Conservation (phyloP, 805 yeast species). For the Monosporozyma aerobia region DNA sequence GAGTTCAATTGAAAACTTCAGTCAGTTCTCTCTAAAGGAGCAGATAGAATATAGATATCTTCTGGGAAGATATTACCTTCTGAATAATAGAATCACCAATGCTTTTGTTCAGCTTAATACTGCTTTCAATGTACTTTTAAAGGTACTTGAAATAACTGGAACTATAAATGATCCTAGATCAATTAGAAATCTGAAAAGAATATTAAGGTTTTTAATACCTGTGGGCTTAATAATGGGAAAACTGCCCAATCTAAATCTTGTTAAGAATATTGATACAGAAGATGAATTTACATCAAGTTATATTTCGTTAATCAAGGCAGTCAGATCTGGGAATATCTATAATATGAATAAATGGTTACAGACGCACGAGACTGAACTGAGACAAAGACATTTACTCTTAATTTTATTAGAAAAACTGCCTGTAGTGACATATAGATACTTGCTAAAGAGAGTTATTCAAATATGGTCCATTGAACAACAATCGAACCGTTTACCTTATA, state of each 20-base stretch:
- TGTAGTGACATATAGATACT: slow-evolving; percentile 35
- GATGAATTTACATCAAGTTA: slow-evolving; percentile 30
- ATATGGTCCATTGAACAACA: slow-evolving; percentile 12
- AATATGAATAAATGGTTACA: slow-evolving; percentile 27
- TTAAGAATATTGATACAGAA: slow-evolving; percentile 14
- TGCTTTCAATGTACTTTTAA: slow-evolving; percentile 36
- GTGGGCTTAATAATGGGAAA: slow-evolving; percentile 47
- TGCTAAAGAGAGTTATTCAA: slow-evolving; percentile 16
- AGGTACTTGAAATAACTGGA: background rate
- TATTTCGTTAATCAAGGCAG: slow-evolving; percentile 29
- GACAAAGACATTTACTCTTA: slow-evolving; percentile 28
- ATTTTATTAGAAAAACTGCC: slow-evolving; percentile 35
- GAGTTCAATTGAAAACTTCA: slow-evolving; percentile 42
- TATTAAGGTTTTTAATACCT: slow-evolving; percentile 44
- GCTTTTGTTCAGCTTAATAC: slow-evolving; percentile 47
- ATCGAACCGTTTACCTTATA: slow-evolving; percentile 23
- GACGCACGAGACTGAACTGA: slow-evolving; percentile 28
- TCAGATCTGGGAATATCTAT: slow-evolving; percentile 37
- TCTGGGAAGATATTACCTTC: slow-evolving; percentile 46
- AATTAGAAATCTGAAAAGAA: slow-evolving; percentile 28
- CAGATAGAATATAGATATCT: slow-evolving; percentile 48
- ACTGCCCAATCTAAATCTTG: slow-evolving; percentile 32
- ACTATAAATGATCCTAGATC: slow-evolving; percentile 9
- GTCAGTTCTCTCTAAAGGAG: slow-evolving; percentile 37
- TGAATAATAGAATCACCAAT: slow-evolving; percentile 42